Evolutionary conservation across 2,329 filamentous ascomycete genomes (phyloP).

Genomic region (Ophiostoma montium): DNA sequence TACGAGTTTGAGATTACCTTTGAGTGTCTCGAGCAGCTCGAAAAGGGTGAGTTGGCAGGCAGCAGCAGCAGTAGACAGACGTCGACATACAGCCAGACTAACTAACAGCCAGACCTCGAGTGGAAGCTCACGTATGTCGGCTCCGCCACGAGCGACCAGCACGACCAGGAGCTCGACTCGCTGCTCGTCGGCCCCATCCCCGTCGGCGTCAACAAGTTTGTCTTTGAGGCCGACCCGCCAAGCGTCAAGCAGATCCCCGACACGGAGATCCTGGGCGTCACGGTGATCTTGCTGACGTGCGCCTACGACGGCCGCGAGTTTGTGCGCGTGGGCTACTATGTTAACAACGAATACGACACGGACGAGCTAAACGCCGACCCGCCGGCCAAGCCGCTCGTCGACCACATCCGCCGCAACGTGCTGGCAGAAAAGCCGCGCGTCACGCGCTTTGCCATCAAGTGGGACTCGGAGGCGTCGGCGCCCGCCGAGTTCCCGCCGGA

Average conservation of each 20-base stretch:
- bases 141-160: conserved; percentile 90
- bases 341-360: conserved; percentile 97
- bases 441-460: conserved; percentile 96
- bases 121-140: conserved; percentile 99
- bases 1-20: conserved; percentile 99
- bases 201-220: conserved; percentile 94
- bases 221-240: conserved; percentile 90
- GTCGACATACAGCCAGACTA: not conserved
- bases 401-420: conserved; percentile 83
- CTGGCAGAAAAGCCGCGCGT: conserved; percentile 95
- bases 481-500: conserved; percentile 94
- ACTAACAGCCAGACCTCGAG: conserved; percentile 61
- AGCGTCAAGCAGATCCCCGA: conserved; percentile 83
- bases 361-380: conserved; percentile 82
- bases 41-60: conserved; percentile 53
- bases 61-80: not conserved
- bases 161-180: conserved; percentile 96
- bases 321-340: conserved; percentile 95
- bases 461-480: conserved; percentile 96
- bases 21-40: conserved; percentile 85
- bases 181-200: conserved; percentile 96
- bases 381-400: conserved; percentile 80
- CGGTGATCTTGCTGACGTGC: conserved; percentile 90
- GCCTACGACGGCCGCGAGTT: conserved; percentile 95
- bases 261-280: conserved; percentile 91